Percentiles rank a stretch among this genome's conserved stretches.
phyloP scores from a whole-genome alignment of 176 grass and related monocot species.

The Stipa capillata region DNA sequence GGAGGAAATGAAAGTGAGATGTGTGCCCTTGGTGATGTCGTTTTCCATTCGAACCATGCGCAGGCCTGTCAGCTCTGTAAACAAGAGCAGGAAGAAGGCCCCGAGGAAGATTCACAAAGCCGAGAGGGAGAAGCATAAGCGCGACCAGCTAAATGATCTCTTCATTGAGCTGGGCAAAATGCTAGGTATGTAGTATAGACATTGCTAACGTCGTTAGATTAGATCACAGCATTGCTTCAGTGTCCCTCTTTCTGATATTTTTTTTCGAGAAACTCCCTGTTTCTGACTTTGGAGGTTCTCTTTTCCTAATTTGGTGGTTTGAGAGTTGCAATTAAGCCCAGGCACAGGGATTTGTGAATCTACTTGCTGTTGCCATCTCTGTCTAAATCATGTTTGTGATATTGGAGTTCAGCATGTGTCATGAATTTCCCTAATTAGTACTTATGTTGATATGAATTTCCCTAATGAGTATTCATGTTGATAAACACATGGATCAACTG shows the following conservation, averaged over 20 bases:
- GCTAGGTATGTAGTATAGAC: constrained; percentile 36
- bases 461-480: not conserved
- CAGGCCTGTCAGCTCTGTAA: constrained; percentile 39
- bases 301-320: not conserved
- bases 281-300: not conserved
- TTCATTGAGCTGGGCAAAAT: constrained; percentile 47
- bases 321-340: not conserved
- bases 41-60: not conserved
- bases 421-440: not conserved
- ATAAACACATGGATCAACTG: not conserved
- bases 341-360: not conserved
- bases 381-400: not conserved
- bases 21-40: not conserved
- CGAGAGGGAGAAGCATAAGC: constrained; percentile 87
- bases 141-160: constrained; percentile 75
- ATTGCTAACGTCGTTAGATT: not conserved
- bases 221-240: not conserved
- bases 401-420: not conserved
- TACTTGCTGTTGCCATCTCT: not conserved
- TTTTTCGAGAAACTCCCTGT: no score
- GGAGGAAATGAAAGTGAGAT: not conserved
- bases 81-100: constrained; percentile 49
- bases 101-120: constrained; percentile 64
- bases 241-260: not conserved
- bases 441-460: not conserved